Conservation (phyloP, 805 yeast species). For the Spathaspora hagerdaliae region DNA sequence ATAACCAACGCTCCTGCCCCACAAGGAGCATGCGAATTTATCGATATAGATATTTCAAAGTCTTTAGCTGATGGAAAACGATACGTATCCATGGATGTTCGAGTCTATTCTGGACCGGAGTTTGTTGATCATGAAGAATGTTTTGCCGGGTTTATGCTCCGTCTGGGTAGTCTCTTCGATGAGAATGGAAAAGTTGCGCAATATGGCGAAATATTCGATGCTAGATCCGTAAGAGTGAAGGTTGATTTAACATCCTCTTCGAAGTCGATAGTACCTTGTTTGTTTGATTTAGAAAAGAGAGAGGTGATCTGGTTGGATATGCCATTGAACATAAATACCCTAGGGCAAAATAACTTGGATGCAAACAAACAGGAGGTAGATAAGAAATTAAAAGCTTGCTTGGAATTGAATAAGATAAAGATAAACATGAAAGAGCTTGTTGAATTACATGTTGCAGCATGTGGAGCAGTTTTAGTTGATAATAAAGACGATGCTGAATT, state of each 20-base stretch:
- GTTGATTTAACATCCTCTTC: conserved; percentile 5
- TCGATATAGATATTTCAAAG: conserved; percentile 7
- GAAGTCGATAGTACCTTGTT: not conserved
- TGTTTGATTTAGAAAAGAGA: conserved; percentile 5
- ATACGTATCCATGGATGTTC: conserved; percentile 4
- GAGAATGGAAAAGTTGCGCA: not conserved
- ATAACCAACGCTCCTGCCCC: conserved; percentile 7
- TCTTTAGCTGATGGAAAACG: conserved; percentile 4
- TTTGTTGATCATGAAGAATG: conserved; percentile 7
- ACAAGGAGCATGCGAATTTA: conserved; percentile 8
- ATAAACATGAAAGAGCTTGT: conserved; percentile 5
- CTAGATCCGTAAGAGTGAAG: conserved; percentile 6
- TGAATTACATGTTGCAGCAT: conserved; percentile 4
- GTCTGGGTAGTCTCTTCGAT: conserved; percentile 1
- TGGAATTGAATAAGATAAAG: conserved; percentile 2
- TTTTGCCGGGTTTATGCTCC: conserved; percentile 8
- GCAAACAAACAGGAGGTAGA: not conserved
- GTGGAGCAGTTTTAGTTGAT: conserved; percentile 1
- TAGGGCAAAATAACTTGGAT: not conserved
- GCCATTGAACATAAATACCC: not conserved
- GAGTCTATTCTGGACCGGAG: conserved; percentile 4
- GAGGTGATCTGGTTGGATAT: conserved; percentile 7
- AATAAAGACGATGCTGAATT: conserved; percentile 6
- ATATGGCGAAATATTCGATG: conserved; percentile 8
- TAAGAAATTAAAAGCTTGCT: not conserved